Evolutionary conservation across 2,329 filamentous ascomycete genomes (phyloP).

Genomic region (Dactylellina sp.): DNA sequence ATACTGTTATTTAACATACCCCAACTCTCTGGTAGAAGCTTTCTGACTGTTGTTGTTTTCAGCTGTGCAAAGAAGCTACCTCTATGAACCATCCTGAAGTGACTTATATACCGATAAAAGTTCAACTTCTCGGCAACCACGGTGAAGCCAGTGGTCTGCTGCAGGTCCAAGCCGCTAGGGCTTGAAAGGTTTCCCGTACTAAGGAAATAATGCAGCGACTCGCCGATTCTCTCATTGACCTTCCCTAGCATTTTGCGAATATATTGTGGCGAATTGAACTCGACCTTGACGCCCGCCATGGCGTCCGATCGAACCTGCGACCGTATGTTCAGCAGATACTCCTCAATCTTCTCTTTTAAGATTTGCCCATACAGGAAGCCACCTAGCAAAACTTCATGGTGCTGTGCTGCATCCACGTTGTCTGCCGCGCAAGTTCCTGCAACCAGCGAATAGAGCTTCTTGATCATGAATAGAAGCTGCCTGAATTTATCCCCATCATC

Average conservation of each 20-base stretch:
- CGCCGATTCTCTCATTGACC: constrained; percentile 88
- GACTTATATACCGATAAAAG: constrained; percentile 97
- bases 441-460: constrained; percentile 92
- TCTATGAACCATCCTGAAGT: constrained; percentile 99
- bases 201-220: constrained; percentile 91
- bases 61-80: constrained; percentile 98
- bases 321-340: constrained; percentile 79
- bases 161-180: constrained; percentile 89
- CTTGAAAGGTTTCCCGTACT: constrained; percentile 94
- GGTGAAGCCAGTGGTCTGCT: constrained; percentile 93
- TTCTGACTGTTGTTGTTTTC: constrained; percentile 96
- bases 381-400: constrained; percentile 92
- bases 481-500: constrained; percentile 94
- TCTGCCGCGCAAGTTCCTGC: constrained; percentile 92
- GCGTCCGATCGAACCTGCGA: constrained; percentile 68
- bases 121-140: constrained; percentile 99
- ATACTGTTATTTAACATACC: constrained; percentile 63
- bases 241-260: constrained; percentile 78
- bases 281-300: constrained; percentile 67
- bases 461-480: constrained; percentile 92
- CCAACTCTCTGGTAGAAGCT: constrained; percentile 95
- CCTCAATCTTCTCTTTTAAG: constrained; percentile 91
- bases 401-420: constrained; percentile 96
- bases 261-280: constrained; percentile 82
- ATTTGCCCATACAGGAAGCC: constrained; percentile 96